phyloP scores from a whole-genome alignment of 441 rosid genomes.

The Kokia cookei region DNA sequence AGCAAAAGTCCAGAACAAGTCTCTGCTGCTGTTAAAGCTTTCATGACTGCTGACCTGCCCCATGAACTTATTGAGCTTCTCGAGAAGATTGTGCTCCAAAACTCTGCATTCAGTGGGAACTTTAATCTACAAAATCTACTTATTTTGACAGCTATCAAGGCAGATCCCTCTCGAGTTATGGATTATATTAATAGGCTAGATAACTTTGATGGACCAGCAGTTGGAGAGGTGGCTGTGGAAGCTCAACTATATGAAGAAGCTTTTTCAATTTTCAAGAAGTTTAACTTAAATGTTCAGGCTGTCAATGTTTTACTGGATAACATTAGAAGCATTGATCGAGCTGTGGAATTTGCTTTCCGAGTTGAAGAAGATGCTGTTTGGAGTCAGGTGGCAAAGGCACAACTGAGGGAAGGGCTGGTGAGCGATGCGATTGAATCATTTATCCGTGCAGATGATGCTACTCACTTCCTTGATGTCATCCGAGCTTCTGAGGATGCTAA shows the following conservation, averaged over 20 bases:
- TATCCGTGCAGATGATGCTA: slow-evolving; percentile 96
- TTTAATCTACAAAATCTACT: slow-evolving; percentile 95
- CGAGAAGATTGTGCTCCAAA: slow-evolving; percentile 99
- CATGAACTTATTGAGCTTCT: slow-evolving; percentile 99
- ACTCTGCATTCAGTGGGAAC: slow-evolving; percentile 99
- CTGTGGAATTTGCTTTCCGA: slow-evolving; percentile 96
- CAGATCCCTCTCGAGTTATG: slow-evolving; percentile 98
- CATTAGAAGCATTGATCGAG: slow-evolving; percentile 83
- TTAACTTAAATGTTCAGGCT: slow-evolving; percentile 95
- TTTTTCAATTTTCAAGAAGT: slow-evolving; percentile 90
- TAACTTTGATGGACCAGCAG: slow-evolving; percentile 99
- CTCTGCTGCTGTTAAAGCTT: slow-evolving; percentile 99
- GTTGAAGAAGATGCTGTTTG: slow-evolving; percentile 98
- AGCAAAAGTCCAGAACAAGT: slow-evolving; percentile 99
- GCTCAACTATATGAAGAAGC: slow-evolving; percentile 92
- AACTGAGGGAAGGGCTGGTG: slow-evolving; percentile 86
- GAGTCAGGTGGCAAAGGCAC: slow-evolving; percentile 98
- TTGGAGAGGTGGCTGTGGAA: slow-evolving; percentile 98
- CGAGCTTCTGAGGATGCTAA: slow-evolving; percentile 78
- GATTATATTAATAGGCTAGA: slow-evolving; percentile 95
- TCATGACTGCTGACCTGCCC: slow-evolving; percentile 99
- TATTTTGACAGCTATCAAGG: slow-evolving; percentile 95
- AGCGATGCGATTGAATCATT: slow-evolving; percentile 98
- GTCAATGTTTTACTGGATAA: slow-evolving; percentile 86
- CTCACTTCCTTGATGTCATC: slow-evolving; percentile 88